These are phyloP conservation scores for Trametes sp. DNA, from an alignment of 1,284 basidiomycete genomes.

Conservation along the genomic window DNA sequence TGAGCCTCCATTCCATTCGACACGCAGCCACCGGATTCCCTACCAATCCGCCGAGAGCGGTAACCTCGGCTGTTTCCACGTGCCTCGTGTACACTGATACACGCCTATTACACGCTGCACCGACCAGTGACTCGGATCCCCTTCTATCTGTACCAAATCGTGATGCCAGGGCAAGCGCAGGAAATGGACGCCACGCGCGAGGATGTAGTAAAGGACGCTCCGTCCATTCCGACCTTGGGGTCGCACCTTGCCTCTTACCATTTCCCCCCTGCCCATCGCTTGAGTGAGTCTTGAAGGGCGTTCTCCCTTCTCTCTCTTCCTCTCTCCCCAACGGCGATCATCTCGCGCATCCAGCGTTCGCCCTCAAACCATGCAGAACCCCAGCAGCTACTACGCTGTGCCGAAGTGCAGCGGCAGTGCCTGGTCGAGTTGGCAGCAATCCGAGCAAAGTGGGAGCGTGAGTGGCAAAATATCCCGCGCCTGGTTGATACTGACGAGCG, in stretches of 20 bases:
- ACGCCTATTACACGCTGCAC: slow-evolving; percentile 30
- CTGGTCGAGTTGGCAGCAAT: slow-evolving; percentile 39
- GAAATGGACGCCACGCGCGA: slow-evolving; percentile 32
- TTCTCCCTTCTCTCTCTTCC: slow-evolving; percentile 17
- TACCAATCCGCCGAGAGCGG: slow-evolving; percentile 23
- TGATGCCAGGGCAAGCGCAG: slow-evolving; percentile 34
- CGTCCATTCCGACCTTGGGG: slow-evolving; percentile 25
- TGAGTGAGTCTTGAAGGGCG: slow-evolving; percentile 27
- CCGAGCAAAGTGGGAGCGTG: slow-evolving; percentile 35
- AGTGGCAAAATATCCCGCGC: slow-evolving; percentile 13
- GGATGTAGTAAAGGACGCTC: slow-evolving; percentile 28
- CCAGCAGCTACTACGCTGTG: slow-evolving; percentile 34
- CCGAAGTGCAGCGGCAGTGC: slow-evolving; percentile 33
- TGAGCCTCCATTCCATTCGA: slow-evolving; percentile 11
- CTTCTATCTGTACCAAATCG: slow-evolving; percentile 29
- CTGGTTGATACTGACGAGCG: slow-evolving; percentile 6
- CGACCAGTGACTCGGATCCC: slow-evolving; percentile 25
- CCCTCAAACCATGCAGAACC: slow-evolving; percentile 36
- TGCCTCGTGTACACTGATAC: slow-evolving; percentile 40
- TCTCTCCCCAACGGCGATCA: slow-evolving; percentile 8
- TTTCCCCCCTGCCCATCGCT: slow-evolving; percentile 32
- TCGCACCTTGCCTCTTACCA: slow-evolving; percentile 34
- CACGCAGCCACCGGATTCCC: slow-evolving; percentile 11
- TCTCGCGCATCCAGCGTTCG: slow-evolving; percentile 18
- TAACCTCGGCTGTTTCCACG: slow-evolving; percentile 25